Conservation (phyloP, 768 basidiomycete genomes). For the Dictyophora rubrovolvata region DNA sequence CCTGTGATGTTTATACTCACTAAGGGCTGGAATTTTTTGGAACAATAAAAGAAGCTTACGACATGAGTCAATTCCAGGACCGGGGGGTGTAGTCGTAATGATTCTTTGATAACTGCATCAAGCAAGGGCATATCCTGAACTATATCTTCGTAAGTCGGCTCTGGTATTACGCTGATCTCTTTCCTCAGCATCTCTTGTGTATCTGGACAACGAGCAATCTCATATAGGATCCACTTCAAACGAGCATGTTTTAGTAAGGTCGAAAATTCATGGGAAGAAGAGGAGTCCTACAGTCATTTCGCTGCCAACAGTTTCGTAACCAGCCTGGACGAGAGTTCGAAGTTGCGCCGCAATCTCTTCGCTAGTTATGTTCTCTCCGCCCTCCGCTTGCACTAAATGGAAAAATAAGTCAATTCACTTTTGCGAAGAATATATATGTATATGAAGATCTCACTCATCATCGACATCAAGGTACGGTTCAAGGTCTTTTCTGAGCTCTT, state of each 20-base stretch:
- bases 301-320: constrained; percentile 27
- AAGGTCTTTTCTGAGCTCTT: constrained; percentile 34
- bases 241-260: constrained; percentile 1
- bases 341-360: constrained; percentile 11
- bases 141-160: constrained; percentile 43
- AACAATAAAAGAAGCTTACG: constrained; percentile 14
- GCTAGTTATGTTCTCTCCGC: constrained; percentile 4
- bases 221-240: constrained; percentile 54
- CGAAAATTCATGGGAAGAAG: neutral
- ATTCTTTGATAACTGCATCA: constrained; percentile 53
- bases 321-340: constrained; percentile 5
- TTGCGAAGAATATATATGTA: neutral
- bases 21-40: neutral
- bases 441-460: constrained; percentile 36
- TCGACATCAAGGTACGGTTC: constrained; percentile 39
- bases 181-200: constrained; percentile 49
- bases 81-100: constrained; percentile 50
- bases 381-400: constrained; percentile 8
- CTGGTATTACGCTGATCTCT: constrained; percentile 33
- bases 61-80: constrained; percentile 60
- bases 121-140: constrained; percentile 42
- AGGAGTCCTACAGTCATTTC: constrained; percentile 16
- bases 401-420: neutral
- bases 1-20: constrained; percentile 7
- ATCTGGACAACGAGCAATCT: constrained; percentile 40